Percentiles rank a stretch among this genome's conserved stretches.
phyloP scores from a whole-genome alignment of 371 early-diverging fungal species.

The Actinomortierella wolfii region DNA sequence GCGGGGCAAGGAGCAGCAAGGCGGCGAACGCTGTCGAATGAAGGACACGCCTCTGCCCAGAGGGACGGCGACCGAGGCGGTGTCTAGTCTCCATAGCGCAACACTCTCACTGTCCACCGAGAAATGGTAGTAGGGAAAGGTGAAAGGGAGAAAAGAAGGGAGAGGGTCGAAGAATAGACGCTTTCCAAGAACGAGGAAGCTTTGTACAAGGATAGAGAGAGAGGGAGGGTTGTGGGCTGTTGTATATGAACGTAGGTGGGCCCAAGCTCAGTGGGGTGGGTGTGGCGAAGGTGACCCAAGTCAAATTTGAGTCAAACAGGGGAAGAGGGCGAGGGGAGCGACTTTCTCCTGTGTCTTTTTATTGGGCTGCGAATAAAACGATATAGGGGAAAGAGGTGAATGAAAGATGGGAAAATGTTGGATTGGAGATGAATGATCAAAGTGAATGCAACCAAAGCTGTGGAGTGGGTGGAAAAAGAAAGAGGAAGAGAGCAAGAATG shows the following conservation, averaged over 20 bases:
- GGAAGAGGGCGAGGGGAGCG: too few relatives aligned
- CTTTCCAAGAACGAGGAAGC: not conserved
- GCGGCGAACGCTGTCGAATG: too few relatives aligned
- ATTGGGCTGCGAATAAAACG: too few relatives aligned
- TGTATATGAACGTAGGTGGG: not conserved
- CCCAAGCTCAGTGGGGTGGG: too few relatives aligned
- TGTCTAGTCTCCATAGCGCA: not conserved
- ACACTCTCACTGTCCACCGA: not conserved
- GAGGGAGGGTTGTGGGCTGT: not conserved
- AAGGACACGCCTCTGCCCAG: too few relatives aligned
- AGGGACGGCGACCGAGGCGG: not conserved
- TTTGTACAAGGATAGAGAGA: not conserved
- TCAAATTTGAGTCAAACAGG: too few relatives aligned
- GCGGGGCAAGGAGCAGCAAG: not conserved
- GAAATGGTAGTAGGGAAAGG: not conserved
- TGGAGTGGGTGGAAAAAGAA: conserved; percentile 3
- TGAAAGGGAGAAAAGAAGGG: conserved; percentile 7
- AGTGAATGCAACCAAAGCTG: too few relatives aligned
- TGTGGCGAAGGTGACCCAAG: too few relatives aligned
- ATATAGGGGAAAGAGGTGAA: too few relatives aligned
- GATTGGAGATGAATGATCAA: too few relatives aligned
- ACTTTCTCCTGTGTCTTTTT: too few relatives aligned
- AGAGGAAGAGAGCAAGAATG: conserved; percentile 7
- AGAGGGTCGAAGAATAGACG: conserved; percentile 1
- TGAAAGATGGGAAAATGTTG: too few relatives aligned